Base-by-base conservation (phyloP, 129 eudicot species). In the Solidago caesia region DNA sequence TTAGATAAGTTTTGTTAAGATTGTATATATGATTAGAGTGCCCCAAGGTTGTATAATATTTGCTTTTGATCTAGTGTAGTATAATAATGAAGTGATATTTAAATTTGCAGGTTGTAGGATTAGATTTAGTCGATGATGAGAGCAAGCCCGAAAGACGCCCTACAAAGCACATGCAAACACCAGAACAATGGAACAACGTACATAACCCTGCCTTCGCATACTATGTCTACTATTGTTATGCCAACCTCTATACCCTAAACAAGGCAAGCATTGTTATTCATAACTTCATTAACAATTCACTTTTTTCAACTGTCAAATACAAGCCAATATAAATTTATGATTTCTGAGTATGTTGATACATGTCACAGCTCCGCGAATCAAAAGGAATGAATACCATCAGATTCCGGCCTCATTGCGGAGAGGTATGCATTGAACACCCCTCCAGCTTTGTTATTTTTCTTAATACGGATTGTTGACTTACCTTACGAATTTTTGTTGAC, bases 131-230 rank as follows among this genome's bases (percentile, higher is more conserved):
- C 69, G 99, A 95, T 85, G 99, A 95, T 85, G 99, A 95, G 83
- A 95, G 97, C 89, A 95, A 91, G 84, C 99, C 99, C 10, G 99
- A 95, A 83, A 89, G 99, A 82, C 93, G 99, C 29, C 99, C 99
- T 55, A 95, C 97, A 61, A 95, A 95, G 43, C 99, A 95, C 89
- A 95, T 95, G 99, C 99, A 92, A 45, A 95, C 96, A 63, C 99
- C 99, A 29, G 86, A 83, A 53, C 91, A 95, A 70, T 95, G 99
- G 99, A 95, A 96, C 67, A 95, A 95, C 70, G 85, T 85, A 60
- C 91, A 91, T 82, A 95, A 95, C 77, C 99, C 99, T 69, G 99
- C 99, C 47, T 95, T 85, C 70, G 85, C 99, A 45, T 95, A 95
- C 75, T 95, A 95, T 75, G 96, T 84, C 11, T 95, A 95, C 84